These are phyloP conservation scores for Metschnikowia lunata DNA, from an alignment of 805 yeast genomes.

Conservation along the genomic window DNA sequence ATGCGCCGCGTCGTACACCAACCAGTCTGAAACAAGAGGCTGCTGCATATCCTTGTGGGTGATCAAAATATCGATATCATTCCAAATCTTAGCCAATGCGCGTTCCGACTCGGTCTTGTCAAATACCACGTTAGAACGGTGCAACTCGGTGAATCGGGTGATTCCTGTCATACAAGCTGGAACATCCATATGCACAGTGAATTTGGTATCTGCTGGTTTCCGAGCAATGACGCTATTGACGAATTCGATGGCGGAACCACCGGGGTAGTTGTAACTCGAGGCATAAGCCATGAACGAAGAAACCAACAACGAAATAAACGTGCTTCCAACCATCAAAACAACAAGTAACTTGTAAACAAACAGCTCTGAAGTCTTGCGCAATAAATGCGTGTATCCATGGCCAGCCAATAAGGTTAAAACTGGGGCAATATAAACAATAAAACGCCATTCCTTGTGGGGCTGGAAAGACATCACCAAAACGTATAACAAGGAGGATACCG, in stretches of 20 bases:
- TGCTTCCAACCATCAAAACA: constrained; percentile 15
- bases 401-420: constrained; percentile 62
- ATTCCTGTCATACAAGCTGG: constrained; percentile 87
- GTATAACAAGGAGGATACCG: constrained; percentile 49
- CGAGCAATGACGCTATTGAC: constrained; percentile 44
- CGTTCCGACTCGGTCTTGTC: constrained; percentile 68
- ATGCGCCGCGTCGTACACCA: constrained; percentile 10
- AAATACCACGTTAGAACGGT: constrained; percentile 39
- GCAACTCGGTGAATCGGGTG: constrained; percentile 66
- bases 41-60: constrained; percentile 21
- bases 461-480: constrained; percentile 68
- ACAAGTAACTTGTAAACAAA: constrained; percentile 27
- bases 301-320: constrained; percentile 27
- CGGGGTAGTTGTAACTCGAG: constrained; percentile 82
- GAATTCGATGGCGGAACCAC: constrained; percentile 65
- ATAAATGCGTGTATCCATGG: constrained; percentile 44
- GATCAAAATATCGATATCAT: constrained; percentile 27
- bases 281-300: constrained; percentile 53
- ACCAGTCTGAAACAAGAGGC: constrained; percentile 5
- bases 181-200: constrained; percentile 68
- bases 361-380: constrained; percentile 17
- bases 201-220: constrained; percentile 16
- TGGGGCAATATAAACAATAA: constrained; percentile 73
- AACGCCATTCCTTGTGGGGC: constrained; percentile 95
- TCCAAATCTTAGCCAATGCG: constrained; percentile 29